Percentiles rank a stretch among this genome's conserved stretches.
These are phyloP conservation scores for Coemansia biformis DNA, from an alignment of 192 early-diverging fungal species.

Conservation along the genomic window DNA sequence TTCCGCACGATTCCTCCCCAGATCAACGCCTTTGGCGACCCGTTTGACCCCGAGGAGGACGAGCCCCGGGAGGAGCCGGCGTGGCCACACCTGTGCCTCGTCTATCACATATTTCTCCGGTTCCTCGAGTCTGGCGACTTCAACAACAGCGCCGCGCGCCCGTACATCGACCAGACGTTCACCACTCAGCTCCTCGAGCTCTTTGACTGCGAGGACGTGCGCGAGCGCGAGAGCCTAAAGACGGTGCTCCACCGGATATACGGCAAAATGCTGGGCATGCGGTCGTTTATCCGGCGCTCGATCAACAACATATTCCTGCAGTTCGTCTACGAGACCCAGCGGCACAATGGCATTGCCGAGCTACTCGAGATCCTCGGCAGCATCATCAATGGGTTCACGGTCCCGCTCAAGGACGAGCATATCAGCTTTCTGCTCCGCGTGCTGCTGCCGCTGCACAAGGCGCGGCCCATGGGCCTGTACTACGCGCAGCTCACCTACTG, in stretches of 20 bases:
- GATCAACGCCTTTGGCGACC: conserved; percentile 90
- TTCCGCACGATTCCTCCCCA: conserved; percentile 96
- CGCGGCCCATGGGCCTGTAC: conserved; percentile 88
- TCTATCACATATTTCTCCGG: conserved; percentile 97
- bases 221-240: conserved; percentile 97
- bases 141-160: conserved; percentile 92
- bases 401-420: conserved; percentile 98
- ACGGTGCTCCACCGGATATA: conserved; percentile 97
- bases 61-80: conserved; percentile 94
- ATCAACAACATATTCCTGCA: conserved; percentile 99
- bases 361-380: conserved; percentile 98
- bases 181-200: conserved; percentile 81
- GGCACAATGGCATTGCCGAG: conserved; percentile 98
- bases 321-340: conserved; percentile 94
- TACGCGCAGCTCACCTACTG: conserved; percentile 98
- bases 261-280: conserved; percentile 95
- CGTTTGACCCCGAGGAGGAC: conserved; percentile 98
- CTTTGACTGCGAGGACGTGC: conserved; percentile 98
- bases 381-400: conserved; percentile 99
- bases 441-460: conserved; percentile 94
- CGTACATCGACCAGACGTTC: conserved; percentile 95
- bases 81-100: conserved; percentile 97
- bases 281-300: conserved; percentile 93
- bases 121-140: conserved; percentile 99
- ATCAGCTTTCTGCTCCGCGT: conserved; percentile 91